Evolutionary conservation across 129 eudicot species (phyloP).

Genomic region (Heracleum sosnowskyi): DNA sequence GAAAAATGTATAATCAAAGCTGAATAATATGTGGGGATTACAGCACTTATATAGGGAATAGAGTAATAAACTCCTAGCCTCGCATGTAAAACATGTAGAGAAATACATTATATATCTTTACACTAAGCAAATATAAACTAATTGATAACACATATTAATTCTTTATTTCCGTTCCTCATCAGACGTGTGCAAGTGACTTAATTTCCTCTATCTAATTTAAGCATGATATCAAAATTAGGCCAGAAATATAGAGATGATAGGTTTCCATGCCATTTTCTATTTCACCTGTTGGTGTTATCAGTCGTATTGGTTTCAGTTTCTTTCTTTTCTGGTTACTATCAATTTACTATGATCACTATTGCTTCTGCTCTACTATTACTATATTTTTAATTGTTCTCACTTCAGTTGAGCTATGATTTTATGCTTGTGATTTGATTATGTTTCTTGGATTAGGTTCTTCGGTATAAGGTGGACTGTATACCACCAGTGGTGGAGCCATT

Average conservation of each 20-base stretch:
- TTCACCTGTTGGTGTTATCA: background rate
- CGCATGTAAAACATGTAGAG: too few relatives aligned
- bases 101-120: too few relatives aligned
- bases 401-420: background rate
- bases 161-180: too few relatives aligned
- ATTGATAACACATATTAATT: too few relatives aligned
- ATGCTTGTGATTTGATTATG: constrained; percentile 5
- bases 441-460: constrained; percentile 46
- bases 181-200: background rate
- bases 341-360: background rate
- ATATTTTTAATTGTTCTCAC: background rate
- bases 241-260: background rate
- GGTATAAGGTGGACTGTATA: constrained; percentile 88
- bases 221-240: background rate
- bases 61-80: too few relatives aligned
- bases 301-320: background rate
- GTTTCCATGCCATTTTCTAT: background rate
- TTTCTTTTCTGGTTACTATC: background rate
- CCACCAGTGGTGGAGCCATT: constrained; percentile 74
- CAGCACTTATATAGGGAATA: too few relatives aligned
- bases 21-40: too few relatives aligned
- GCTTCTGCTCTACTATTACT: background rate
- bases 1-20: too few relatives aligned
- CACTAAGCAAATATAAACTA: too few relatives aligned
- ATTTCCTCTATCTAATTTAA: background rate